Base-by-base conservation (phyloP, 169 alveolate genomes). In the Plasmodium berghei region DNA sequence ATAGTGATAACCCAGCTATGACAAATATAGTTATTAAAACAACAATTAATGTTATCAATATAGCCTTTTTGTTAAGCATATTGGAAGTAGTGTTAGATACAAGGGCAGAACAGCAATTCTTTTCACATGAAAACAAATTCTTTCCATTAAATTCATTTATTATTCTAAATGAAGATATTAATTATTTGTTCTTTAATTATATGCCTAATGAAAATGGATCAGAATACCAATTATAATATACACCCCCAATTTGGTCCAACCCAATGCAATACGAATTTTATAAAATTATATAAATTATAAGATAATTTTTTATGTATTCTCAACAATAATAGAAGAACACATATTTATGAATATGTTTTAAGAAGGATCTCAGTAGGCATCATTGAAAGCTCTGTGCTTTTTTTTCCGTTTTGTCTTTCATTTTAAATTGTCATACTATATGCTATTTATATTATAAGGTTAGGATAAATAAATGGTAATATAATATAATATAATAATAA, bases 1-100 rank as follows among this genome's bases (percentile, higher is more conserved):
- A 83, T 61, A 83, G 55, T 67, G 83, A 83, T 83, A 83, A 83
- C 66, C 90, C 90, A 9, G 46, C 80, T 48, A 83, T 83, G 80
- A 16, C 90, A 0, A 83, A 83, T 54, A 67, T 83, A 22, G 20
- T 83, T 14, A 26, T 83, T 56, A 66, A 12, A n/a, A 83, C 90
- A 26, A 54, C 90, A 18, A n/a, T 83, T 24, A 83, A 83, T 40
- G 80, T 83, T 54, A n/a, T 83, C 12, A 83, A 83, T 67, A 16
- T 83, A 67, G 49, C 90, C 48, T 67, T 83, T n/a, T 56, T 83
- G 49, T 72, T 67, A 58, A 66, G 90, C 28, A 20, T 83, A 48
- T 34, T 83, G 45, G 90, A 83, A 71, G 55, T 83, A 10, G 18
- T 83, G 24, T 83, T 83, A 55, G 83, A 83, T 26, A 83, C 69